Percentiles rank a stretch among this genome's conserved stretches.
These are phyloP conservation scores for Setomelanomma holmii DNA, from an alignment of 2,329 filamentous ascomycete genomes.

Conservation along the genomic window DNA sequence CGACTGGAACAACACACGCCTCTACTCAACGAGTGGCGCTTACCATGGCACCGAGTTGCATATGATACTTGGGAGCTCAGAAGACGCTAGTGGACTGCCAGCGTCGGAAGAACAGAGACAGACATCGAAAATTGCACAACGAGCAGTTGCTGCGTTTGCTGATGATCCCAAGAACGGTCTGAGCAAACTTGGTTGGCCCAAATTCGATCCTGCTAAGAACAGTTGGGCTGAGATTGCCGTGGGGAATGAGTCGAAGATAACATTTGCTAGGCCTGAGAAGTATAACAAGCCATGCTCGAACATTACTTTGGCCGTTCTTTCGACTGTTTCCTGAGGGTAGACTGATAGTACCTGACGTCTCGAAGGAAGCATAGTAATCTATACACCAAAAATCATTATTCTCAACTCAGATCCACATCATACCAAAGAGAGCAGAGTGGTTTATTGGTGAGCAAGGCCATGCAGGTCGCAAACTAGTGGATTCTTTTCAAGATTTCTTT, in stretches of 20 bases:
- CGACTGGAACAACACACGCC: slow-evolving; percentile 25
- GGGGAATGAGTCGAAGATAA: slow-evolving; percentile 6
- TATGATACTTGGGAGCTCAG: slow-evolving; percentile 30
- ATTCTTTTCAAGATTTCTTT: too few species aligned
- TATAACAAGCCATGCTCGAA: slow-evolving; percentile 12
- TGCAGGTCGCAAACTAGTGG: too few species aligned
- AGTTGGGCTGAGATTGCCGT: slow-evolving; percentile 21
- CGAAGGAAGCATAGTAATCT: too few species aligned
- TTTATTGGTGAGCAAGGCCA: too few species aligned
- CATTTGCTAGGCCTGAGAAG: slow-evolving; percentile 15
- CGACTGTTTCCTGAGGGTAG: slow-evolving; percentile 4
- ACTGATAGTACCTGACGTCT: neutral
- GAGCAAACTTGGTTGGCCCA: slow-evolving; percentile 19
- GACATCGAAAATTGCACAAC: slow-evolving; percentile 20
- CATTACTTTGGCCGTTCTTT: slow-evolving; percentile 14
- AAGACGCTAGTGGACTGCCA: slow-evolving; percentile 21
- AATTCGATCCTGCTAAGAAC: slow-evolving; percentile 10
- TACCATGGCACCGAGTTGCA: slow-evolving; percentile 34
- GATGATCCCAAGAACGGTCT: slow-evolving; percentile 23
- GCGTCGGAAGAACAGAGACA: slow-evolving; percentile 16
- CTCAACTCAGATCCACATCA: too few species aligned
- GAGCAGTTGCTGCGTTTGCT: slow-evolving; percentile 25
- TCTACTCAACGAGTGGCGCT: slow-evolving; percentile 28
- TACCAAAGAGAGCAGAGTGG: too few species aligned
- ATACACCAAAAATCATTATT: too few species aligned